Conservation (phyloP, 345 rosid species). For the Eucalyptus cloeziana region DNA sequence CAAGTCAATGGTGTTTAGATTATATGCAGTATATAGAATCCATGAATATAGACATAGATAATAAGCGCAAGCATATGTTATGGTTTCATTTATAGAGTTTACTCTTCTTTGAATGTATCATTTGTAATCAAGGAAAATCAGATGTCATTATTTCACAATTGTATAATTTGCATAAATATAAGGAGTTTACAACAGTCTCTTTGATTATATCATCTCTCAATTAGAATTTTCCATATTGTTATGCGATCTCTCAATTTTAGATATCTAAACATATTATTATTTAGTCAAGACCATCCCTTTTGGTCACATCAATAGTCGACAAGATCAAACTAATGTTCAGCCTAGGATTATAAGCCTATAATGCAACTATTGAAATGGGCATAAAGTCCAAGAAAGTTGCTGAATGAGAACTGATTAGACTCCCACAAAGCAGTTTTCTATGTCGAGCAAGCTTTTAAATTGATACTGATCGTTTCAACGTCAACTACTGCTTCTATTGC, state of each 20-base stretch:
- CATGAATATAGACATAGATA: not conserved
- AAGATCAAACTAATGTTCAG: not conserved
- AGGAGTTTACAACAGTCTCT: not conserved
- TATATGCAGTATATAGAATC: not conserved
- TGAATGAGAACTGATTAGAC: not conserved
- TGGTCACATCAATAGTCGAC: not conserved
- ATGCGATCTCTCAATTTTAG: not conserved
- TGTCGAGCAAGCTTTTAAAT: not conserved
- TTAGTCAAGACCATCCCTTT: not conserved
- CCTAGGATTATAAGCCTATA: not conserved
- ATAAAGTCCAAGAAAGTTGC: not conserved
- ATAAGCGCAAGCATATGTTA: not conserved
- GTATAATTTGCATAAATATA: not conserved
- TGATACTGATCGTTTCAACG: not conserved
- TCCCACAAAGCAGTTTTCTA: not conserved
- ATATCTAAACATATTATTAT: not conserved
- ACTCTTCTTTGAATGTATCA: not conserved
- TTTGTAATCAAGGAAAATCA: not conserved
- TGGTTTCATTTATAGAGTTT: not conserved
- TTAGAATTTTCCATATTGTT: not conserved
- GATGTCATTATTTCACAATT: not conserved
- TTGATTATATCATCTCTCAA: not conserved
- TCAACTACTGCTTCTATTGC: not conserved
- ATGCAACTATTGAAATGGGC: not conserved
- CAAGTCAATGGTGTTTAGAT: not conserved